Conservation (phyloP, 768 basidiomycete species). For the Trametes coccinea region DNA sequence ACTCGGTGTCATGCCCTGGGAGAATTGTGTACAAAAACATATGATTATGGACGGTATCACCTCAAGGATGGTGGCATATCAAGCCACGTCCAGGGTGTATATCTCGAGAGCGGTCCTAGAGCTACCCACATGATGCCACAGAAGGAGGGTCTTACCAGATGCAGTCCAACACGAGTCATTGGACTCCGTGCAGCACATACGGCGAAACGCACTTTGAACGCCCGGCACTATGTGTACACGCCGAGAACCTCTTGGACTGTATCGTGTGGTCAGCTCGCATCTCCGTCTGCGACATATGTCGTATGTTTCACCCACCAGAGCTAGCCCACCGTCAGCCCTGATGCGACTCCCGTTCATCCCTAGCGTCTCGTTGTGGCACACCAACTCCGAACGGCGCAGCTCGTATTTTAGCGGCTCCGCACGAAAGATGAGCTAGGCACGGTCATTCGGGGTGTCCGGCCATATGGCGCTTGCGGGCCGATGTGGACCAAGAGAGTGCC, state of each 20-base stretch:
- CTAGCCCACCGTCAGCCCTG: not conserved
- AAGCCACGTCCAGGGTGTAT: not conserved
- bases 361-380: not conserved
- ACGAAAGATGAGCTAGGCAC: conserved; percentile 7
- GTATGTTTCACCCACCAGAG: conserved; percentile 5
- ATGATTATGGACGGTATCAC: not conserved
- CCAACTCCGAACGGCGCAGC: conserved; percentile 14
- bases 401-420: conserved; percentile 14
- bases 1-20: not conserved
- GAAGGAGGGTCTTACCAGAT: not conserved
- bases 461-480: conserved; percentile 7
- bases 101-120: not conserved
- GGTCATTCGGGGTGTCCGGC: not conserved
- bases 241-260: not conserved
- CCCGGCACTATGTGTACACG: not conserved
- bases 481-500: not conserved
- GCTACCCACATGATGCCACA: not conserved
- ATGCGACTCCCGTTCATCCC: not conserved
- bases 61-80: not conserved
- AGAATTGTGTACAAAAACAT: not conserved
- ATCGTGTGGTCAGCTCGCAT: not conserved
- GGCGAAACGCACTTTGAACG: conserved; percentile 2
- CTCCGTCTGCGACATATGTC: not conserved
- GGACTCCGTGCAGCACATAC: not conserved
- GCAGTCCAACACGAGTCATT: not conserved